Percentiles rank a stretch among this genome's conserved stretches.
These are phyloP conservation scores for Suhomyces canberraensis DNA, from an alignment of 805 yeast genomes.

Conservation along the genomic window DNA sequence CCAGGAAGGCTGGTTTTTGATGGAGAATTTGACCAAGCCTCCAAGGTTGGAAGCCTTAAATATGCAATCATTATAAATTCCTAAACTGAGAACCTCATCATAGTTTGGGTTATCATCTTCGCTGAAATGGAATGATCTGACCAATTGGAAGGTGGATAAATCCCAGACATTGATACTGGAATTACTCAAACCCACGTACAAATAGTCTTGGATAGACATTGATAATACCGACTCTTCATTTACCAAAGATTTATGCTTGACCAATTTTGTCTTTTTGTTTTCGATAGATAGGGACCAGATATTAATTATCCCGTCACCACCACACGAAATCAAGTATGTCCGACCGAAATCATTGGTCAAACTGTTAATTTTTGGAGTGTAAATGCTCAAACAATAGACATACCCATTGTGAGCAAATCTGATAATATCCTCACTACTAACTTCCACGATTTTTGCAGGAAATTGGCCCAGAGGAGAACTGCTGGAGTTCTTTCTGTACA, in stretches of 20 bases:
- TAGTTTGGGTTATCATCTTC: constrained; percentile 10
- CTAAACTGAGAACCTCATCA: constrained; percentile 53
- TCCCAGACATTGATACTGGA: constrained; percentile 87
- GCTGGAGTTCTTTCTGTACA: constrained; percentile 13
- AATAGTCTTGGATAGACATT: constrained; percentile 57
- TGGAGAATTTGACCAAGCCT: constrained; percentile 29
- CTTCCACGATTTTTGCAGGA: constrained; percentile 49
- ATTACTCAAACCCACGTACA: constrained; percentile 78
- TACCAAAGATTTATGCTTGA: constrained; percentile 41
- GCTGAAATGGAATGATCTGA: constrained; percentile 38
- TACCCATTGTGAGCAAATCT: constrained; percentile 91
- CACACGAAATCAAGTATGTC: constrained; percentile 46
- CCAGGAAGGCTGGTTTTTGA: constrained; percentile 14
- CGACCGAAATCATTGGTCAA: constrained; percentile 1
- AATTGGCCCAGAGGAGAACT: constrained; percentile 8
- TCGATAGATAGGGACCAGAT: constrained; percentile 56
- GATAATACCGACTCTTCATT: constrained; percentile 73
- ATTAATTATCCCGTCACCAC: constrained; percentile 89
- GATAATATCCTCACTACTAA: constrained; percentile 62
- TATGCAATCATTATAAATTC: constrained; percentile 53
- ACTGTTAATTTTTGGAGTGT: constrained; percentile 17
- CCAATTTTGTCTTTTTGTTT: constrained; percentile 5
- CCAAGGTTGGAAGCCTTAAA: constrained; percentile 59
- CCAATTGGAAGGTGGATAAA: constrained; percentile 71
- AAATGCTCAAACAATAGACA: constrained; percentile 62